A percentile compares a stretch with the other conserved stretches of the same genome.
phyloP scores from a whole-genome alignment of 2,329 filamentous ascomycete species.

The Metarhizium album region DNA sequence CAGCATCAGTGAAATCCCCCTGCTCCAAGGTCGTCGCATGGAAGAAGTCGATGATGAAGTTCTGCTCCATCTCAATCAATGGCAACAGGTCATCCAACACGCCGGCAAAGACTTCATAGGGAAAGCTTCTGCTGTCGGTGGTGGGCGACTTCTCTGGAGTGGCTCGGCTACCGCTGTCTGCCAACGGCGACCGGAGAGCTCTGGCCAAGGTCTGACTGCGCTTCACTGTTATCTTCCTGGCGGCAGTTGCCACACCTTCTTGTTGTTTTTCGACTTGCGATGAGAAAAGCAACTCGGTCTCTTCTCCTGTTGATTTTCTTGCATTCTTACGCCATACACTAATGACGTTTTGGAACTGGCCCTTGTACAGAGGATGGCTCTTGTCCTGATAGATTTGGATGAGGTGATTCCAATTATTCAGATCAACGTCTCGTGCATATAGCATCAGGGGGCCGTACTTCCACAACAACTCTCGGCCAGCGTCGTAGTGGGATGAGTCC shows the following conservation, averaged over 20 bases:
- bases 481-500: constrained; percentile 59
- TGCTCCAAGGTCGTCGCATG: constrained; percentile 79
- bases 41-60: constrained; percentile 95
- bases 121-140: constrained; percentile 55
- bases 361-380: constrained; percentile 65
- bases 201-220: constrained; percentile 79
- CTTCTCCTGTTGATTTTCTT: constrained; percentile 64
- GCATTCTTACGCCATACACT: constrained; percentile 71
- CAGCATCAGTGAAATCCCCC: constrained; percentile 72
- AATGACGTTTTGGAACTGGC: constrained; percentile 69
- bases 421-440: constrained; percentile 78
- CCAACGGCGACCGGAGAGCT: constrained; percentile 55
- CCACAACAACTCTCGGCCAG: constrained; percentile 67
- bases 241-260: constrained; percentile 63
- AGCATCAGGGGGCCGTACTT: constrained; percentile 79
- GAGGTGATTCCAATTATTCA: constrained; percentile 68
- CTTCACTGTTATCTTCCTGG: constrained; percentile 87
- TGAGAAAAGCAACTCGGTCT: constrained; percentile 79
- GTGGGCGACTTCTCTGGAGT: constrained; percentile 42
- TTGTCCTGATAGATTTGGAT: constrained; percentile 73
- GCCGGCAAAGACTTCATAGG: constrained; percentile 72
- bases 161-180: constrained; percentile 44
- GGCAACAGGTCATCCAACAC: constrained; percentile 74
- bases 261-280: constrained; percentile 75
- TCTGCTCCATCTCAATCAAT: constrained; percentile 85